Evolutionary conservation across 352 stramenopile genomes (phyloP), one percentile per base, ranked within the genome.

Genomic region (Globisporangium rhizosaccharum): DNA sequence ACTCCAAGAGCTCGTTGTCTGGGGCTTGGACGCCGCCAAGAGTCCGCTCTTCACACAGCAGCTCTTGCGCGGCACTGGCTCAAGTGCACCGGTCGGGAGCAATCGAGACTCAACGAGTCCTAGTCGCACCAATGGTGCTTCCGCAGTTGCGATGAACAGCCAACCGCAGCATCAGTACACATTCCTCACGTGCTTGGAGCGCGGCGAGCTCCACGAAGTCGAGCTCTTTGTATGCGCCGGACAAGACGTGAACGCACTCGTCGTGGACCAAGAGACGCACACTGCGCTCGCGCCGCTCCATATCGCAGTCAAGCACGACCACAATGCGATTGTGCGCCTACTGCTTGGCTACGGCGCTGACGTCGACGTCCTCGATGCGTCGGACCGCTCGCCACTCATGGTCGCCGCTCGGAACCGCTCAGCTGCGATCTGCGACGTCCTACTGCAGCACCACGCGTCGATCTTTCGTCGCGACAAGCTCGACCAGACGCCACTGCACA

Each of bases 151-250:
- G 14, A 26, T 36, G 30, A 45, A 15, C 26, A 79, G 71, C 26
- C 48, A 66, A 11, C 49, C 65, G 50, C 25, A 51, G 28, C 66
- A 14, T 10, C 33, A n/a, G 14, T 89, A 74, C 57, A 72, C 73
- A 11, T 87, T 91, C 47, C 72, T 68, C 57, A 66, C 65, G 23
- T 70, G 72, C 26, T 68, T 88, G 11, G 71, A 78, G 28, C 65
- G 84, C 36, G 74, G 73, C 7, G 56, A 73, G 2, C 26, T 75
- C n/a, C 26, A 45, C 2, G 74, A 86, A 20, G 63, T 85, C 3
- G 75, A 91, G 59, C 63, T 91, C 14, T 91, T 91, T 57, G 75
- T 91, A 14, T 71, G 67, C 56, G 73, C 65, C 18, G 82, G 82
- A 0, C 82, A 89, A 65, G 78, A 91, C 20, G 71, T 87, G 14